Evolutionary conservation across 202 grass and related monocot species (phyloP).

Genomic region (Panicum hallii): DNA sequence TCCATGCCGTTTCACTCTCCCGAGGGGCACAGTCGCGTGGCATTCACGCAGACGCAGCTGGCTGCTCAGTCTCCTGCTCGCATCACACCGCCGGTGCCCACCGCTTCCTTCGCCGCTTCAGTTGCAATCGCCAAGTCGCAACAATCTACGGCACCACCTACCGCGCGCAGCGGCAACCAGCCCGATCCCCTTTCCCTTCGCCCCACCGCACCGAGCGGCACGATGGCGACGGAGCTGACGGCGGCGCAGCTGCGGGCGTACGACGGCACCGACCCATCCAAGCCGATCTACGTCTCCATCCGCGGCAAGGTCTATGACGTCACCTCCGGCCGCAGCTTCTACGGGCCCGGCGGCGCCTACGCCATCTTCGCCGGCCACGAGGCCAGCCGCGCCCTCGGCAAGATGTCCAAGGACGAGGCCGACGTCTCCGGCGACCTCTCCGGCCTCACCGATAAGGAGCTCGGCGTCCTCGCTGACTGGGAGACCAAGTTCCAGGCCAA

Average conservation of each 20-base stretch:
- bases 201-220: neutral
- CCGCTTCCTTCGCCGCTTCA: neutral
- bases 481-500: constrained; percentile 96
- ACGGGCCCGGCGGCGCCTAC: constrained; percentile 87
- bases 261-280: constrained; percentile 72
- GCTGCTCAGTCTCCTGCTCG: neutral
- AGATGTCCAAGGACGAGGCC: constrained; percentile 85
- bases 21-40: neutral
- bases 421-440: constrained; percentile 74
- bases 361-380: constrained; percentile 86
- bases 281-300: constrained; percentile 93
- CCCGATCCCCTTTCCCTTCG: neutral
- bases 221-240: constrained; percentile 75
- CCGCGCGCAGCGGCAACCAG: neutral
- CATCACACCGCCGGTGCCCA: neutral
- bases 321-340: constrained; percentile 79
- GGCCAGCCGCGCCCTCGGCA: constrained; percentile 83
- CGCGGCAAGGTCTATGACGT: constrained; percentile 93
- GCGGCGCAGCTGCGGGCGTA: constrained; percentile 78
- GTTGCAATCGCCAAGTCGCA: neutral
- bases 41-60: constrained; percentile 31
- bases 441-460: constrained; percentile 88
- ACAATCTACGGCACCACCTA: neutral
- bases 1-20: neutral
- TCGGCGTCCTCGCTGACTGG: constrained; percentile 83